Base-by-base conservation (phyloP, 495 filamentous ascomycete species). In the Aspergillus hancockii region DNA sequence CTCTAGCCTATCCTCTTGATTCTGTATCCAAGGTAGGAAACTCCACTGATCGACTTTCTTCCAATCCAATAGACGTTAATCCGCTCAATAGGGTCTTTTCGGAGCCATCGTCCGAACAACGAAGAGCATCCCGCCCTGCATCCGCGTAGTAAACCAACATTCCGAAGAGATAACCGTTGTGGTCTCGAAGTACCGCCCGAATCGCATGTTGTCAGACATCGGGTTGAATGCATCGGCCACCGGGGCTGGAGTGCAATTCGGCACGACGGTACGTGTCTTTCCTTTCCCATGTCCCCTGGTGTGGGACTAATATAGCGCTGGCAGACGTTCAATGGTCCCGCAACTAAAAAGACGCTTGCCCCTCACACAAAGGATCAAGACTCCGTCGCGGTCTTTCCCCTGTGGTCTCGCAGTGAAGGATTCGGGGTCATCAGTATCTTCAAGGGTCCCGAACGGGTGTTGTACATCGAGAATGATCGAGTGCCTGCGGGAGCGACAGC, bases 391-490 rank as follows among this genome's bases (percentile, higher is more conserved):
- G 38, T 31, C 0, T 59, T 53, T 28, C 57, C 57, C 3, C 57
- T 59, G 1, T 59, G 57, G 57, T 52, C 49, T 32, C 49, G 57
- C 2, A 52, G 40, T 6, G 49, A 59, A 31, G 49, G 57, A 3
- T 59, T 59, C 13, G 57, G 49, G 1, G 57, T 59, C 2, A 43
- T 53, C 22, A 45, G 4, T 3, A 25, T 59, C 0, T 59, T 59
- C 22, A 46, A 10, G 36, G 49, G 49, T 4, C 6, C 49, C 0
- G 57, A 53, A 18, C 5, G 19, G n/a, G 31, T 14, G 3, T n/a
- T 59, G 16, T 59, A 32, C 32, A 53, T 47, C 46, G 57, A 59
- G 38, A 59, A 59, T 36, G 57, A 59, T n/a, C 36, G 49, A 22
- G 28, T 59, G 1, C 36, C 49, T 2, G 18, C 41, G 0, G 57